phyloP scores from a whole-genome alignment of 805 yeast species.

The Diddensiella transvaalensis region DNA sequence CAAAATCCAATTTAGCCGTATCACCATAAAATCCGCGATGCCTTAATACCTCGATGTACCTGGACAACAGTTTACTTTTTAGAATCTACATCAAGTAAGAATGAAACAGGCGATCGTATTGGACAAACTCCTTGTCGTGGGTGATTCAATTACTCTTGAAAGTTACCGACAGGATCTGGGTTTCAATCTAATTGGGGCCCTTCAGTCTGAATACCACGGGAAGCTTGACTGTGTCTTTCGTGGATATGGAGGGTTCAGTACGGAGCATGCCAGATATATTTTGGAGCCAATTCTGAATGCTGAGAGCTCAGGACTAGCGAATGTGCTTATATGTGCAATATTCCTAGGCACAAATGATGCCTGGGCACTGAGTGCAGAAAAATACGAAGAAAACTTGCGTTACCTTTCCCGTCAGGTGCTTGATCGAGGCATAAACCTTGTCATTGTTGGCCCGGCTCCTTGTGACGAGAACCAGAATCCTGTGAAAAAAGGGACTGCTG shows the following conservation, averaged over 20 bases:
- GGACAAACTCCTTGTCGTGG: conserved; percentile 56
- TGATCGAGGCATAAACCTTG: conserved; percentile 44
- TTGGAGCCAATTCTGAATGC: conserved; percentile 46
- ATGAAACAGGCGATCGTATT: neutral
- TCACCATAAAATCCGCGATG: too few relatives aligned
- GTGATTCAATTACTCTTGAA: conserved; percentile 68
- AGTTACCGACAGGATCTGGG: conserved; percentile 40
- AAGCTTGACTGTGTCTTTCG: conserved; percentile 64
- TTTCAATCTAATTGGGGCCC: conserved; percentile 49
- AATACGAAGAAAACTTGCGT: conserved; percentile 47
- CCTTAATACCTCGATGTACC: too few relatives aligned
- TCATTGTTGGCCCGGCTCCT: conserved; percentile 58
- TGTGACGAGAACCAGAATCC: conserved; percentile 35
- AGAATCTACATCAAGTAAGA: too few relatives aligned
- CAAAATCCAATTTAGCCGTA: too few relatives aligned
- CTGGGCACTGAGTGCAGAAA: conserved; percentile 39
- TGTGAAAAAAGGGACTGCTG: conserved; percentile 42
- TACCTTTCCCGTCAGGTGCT: conserved; percentile 41
- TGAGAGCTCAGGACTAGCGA: conserved; percentile 41
- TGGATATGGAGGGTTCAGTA: conserved; percentile 76
- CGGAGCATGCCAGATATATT: conserved; percentile 54
- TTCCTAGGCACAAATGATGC: conserved; percentile 86
- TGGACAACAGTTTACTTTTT: too few relatives aligned
- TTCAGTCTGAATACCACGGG: conserved; percentile 40
- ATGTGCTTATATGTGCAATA: conserved; percentile 44